Evolutionary conservation across 306 rosid species (phyloP).

Genomic region (Corylus avellana): DNA sequence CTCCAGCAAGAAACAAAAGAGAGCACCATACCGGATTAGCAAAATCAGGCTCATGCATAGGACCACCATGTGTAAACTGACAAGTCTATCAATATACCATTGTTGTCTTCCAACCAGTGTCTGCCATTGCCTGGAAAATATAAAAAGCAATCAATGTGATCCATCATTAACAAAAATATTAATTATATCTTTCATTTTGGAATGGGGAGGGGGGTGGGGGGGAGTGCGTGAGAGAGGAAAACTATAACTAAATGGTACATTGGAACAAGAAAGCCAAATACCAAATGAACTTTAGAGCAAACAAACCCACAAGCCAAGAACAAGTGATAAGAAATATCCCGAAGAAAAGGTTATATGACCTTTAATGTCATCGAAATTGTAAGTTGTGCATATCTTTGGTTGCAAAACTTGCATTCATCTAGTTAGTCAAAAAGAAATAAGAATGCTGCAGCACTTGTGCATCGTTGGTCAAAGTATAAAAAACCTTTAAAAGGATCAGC

Average conservation of each 20-base stretch:
- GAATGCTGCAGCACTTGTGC: neutral
- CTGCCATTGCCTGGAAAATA: slow-evolving; percentile 32
- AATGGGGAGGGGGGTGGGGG: neutral
- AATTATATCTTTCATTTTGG: neutral
- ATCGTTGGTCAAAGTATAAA: neutral
- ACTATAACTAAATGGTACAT: neutral
- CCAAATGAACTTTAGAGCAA: neutral
- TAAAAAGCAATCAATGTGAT: slow-evolving; percentile 13
- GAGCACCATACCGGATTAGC: slow-evolving; percentile 35
- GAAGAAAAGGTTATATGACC: neutral
- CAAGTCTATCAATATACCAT: slow-evolving; percentile 30
- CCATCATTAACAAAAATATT: neutral
- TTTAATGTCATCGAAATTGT: slow-evolving; percentile 7
- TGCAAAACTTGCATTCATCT: slow-evolving; percentile 18
- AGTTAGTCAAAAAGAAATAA: slow-evolving; percentile 14
- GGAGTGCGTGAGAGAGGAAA: neutral
- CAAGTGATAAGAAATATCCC: too few species aligned
- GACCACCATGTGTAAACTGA: slow-evolving; percentile 32
- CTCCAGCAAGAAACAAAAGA: slow-evolving; percentile 33
- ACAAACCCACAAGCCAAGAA: neutral
- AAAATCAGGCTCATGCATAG: slow-evolving; percentile 27
- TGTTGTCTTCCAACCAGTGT: slow-evolving; percentile 30
- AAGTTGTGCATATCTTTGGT: slow-evolving; percentile 8
- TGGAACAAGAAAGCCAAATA: neutral
- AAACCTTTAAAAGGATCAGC: neutral